Conservation (phyloP, 768 basidiomycete genomes). For the Collybia sordida region DNA sequence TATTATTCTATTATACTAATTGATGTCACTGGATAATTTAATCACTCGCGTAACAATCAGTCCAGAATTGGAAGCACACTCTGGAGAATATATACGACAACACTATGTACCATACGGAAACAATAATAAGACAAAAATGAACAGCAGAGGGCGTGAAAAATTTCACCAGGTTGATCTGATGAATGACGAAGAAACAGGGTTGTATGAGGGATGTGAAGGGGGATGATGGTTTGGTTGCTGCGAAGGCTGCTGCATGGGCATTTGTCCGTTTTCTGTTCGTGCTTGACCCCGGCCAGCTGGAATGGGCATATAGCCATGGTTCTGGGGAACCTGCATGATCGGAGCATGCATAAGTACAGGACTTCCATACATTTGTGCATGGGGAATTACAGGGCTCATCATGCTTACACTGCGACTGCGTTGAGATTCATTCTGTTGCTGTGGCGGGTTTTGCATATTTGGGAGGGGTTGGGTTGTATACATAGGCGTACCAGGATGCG, state of each 20-base stretch:
- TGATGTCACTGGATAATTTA: slow-evolving; percentile 11
- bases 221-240: slow-evolving; percentile 27
- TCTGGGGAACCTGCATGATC: slow-evolving; percentile 40
- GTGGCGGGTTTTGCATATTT: slow-evolving; percentile 40
- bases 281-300: slow-evolving; percentile 48
- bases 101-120: slow-evolving; percentile 41
- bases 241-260: slow-evolving; percentile 39
- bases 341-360: slow-evolving; percentile 70
- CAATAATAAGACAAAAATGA: slow-evolving; percentile 25
- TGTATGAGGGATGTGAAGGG: slow-evolving; percentile 37
- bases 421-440: slow-evolving; percentile 36
- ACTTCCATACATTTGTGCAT: slow-evolving; percentile 69
- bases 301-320: slow-evolving; percentile 46
- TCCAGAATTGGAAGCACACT: slow-evolving; percentile 8
- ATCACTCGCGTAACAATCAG: slow-evolving; percentile 4
- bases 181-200: slow-evolving; percentile 39
- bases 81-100: slow-evolving; percentile 23
- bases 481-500: slow-evolving; percentile 50
- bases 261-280: slow-evolving; percentile 47
- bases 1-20: slow-evolving; percentile 5
- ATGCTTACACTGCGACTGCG: slow-evolving; percentile 51
- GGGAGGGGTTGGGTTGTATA: slow-evolving; percentile 47
- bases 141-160: slow-evolving; percentile 21
- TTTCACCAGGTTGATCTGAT: slow-evolving; percentile 52
- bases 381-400: slow-evolving; percentile 74